These are phyloP conservation scores for Ogataea paraovalis DNA, from an alignment of 805 yeast genomes.

Conservation along the genomic window DNA sequence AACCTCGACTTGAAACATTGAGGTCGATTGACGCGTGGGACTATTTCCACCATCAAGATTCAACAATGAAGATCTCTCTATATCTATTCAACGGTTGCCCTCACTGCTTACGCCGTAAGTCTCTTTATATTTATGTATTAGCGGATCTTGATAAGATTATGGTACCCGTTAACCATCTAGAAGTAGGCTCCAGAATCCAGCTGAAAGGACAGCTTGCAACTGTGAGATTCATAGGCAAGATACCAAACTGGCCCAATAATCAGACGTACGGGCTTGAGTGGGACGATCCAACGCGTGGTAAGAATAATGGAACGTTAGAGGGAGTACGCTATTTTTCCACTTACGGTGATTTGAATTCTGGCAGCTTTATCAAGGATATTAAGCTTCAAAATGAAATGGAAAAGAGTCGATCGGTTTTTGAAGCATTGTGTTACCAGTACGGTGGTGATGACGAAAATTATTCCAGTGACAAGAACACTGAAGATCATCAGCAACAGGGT, in stretches of 20 bases:
- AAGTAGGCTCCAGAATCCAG: conserved; percentile 25
- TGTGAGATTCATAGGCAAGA: conserved; percentile 53
- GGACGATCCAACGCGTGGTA: conserved; percentile 71
- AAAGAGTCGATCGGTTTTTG: conserved; percentile 31
- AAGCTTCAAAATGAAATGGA: conserved; percentile 16
- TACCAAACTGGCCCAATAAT: conserved; percentile 59
- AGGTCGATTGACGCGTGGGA: too few relatives aligned
- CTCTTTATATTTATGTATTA: too few relatives aligned
- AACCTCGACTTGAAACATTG: too few relatives aligned
- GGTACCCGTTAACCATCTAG: background rate
- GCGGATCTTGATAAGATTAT: background rate
- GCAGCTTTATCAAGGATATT: conserved; percentile 58
- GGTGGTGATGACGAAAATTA: conserved; percentile 34
- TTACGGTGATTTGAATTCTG: conserved; percentile 38
- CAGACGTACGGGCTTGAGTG: conserved; percentile 78
- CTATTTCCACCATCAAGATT: too few relatives aligned
- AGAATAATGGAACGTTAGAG: conserved; percentile 58
- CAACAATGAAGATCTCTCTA: too few relatives aligned
- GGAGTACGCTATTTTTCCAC: conserved; percentile 53
- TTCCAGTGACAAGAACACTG: conserved; percentile 14
- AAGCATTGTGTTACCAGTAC: conserved; percentile 51
- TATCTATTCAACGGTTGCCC: too few relatives aligned
- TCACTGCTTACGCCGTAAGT: too few relatives aligned
- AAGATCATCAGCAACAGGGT: conserved; percentile 6
- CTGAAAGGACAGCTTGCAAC: conserved; percentile 54